These are phyloP conservation scores for Aspergillus quadricinctus DNA, from an alignment of 2,329 filamentous ascomycete species.

Conservation along the genomic window DNA sequence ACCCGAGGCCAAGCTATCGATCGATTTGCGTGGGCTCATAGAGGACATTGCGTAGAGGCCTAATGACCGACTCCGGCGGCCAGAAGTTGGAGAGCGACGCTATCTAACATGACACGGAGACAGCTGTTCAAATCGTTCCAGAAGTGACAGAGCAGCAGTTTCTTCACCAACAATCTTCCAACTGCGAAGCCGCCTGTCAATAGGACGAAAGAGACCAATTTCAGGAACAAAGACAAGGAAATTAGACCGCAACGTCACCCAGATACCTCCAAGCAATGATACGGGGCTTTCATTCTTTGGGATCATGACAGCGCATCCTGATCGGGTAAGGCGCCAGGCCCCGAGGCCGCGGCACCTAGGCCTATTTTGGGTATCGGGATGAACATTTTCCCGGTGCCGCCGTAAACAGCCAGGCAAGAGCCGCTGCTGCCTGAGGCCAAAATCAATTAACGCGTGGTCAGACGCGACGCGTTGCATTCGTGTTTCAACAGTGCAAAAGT, in stretches of 20 bases:
- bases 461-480: slow-evolving; percentile 34
- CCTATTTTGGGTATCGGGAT: slow-evolving; percentile 4
- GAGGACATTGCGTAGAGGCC: slow-evolving; percentile 54
- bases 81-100: slow-evolving; percentile 25
- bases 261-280: slow-evolving; percentile 12
- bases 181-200: slow-evolving; percentile 1
- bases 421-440: slow-evolving; percentile 15
- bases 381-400: slow-evolving; percentile 6
- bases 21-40: slow-evolving; percentile 59
- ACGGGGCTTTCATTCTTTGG: slow-evolving; percentile 19
- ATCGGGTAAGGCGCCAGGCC: slow-evolving; percentile 24
- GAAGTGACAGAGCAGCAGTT: slow-evolving; percentile 3
- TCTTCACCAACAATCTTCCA: slow-evolving; percentile 1
- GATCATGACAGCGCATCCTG: slow-evolving; percentile 21
- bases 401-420: too few species aligned
- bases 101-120: slow-evolving; percentile 36
- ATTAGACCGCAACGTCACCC: slow-evolving; percentile 12
- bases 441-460: slow-evolving; percentile 39
- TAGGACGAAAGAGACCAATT: background rate
- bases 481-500: slow-evolving; percentile 23
- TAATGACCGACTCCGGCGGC: slow-evolving; percentile 31
- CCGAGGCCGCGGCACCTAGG: slow-evolving; percentile 7
- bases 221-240: background rate
- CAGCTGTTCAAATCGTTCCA: slow-evolving; percentile 10
- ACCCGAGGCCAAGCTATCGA: slow-evolving; percentile 59